Conservation (phyloP, 2,329 filamentous ascomycete genomes). For the Penicillium sp. region DNA sequence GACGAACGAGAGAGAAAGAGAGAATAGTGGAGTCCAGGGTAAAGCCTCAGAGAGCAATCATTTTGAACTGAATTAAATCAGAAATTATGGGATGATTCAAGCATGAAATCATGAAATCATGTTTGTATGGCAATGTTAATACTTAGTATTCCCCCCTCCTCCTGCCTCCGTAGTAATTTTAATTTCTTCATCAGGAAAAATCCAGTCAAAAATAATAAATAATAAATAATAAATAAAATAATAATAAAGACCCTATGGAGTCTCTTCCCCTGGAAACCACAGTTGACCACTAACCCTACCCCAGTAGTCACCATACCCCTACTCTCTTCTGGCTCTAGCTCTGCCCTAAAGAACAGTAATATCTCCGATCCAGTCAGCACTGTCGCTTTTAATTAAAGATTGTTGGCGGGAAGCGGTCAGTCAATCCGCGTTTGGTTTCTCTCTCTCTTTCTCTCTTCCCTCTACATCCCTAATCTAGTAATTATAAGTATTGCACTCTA, state of each 20-base stretch:
- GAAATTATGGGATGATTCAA: constrained; percentile 1
- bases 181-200: constrained; percentile 1
- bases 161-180: constrained; percentile 5
- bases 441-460: background rate
- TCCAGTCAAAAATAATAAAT: constrained; percentile 1
- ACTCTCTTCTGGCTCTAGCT: background rate
- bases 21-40: background rate
- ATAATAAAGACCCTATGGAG: background rate
- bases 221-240: constrained; percentile 7
- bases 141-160: background rate
- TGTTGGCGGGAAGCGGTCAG: constrained; percentile 24
- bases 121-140: background rate
- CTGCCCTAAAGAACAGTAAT: constrained; percentile 10
- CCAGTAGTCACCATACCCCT: background rate
- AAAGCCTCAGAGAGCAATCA: background rate
- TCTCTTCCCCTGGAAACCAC: background rate
- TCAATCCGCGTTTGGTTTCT: constrained; percentile 19
- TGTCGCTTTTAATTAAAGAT: constrained; percentile 29
- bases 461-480: background rate
- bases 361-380: constrained; percentile 25
- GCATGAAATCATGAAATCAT: constrained; percentile 5
- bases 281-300: background rate
- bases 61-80: background rate
- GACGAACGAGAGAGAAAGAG: background rate
- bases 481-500: too few relatives aligned